A percentile compares a stretch with the other conserved stretches of the same genome.
phyloP scores from a whole-genome alignment of 495 filamentous ascomycete species.

The Aspergillus sparsus region DNA sequence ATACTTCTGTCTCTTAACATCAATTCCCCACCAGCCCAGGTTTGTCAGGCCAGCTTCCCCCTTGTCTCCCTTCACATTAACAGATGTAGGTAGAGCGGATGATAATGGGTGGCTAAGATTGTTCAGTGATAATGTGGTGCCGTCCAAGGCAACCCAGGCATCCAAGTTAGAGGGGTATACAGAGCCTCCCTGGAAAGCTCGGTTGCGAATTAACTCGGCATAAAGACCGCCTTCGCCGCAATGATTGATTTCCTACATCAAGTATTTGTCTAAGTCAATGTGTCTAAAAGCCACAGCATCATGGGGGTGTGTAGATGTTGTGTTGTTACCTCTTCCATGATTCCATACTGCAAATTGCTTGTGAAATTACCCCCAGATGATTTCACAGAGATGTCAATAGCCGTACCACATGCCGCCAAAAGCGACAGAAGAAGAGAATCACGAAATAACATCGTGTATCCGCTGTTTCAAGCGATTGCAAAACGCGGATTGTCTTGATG shows the following conservation, averaged over 20 bases:
- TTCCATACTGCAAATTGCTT: constrained; percentile 55
- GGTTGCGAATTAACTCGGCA: constrained; percentile 70
- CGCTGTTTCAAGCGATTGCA: background rate
- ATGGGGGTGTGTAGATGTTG: background rate
- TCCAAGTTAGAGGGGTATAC: constrained; percentile 49
- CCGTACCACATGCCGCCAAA: constrained; percentile 31
- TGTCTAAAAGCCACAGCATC: no score
- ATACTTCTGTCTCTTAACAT: constrained; percentile 55
- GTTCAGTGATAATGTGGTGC: constrained; percentile 53
- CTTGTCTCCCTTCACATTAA: constrained; percentile 52
- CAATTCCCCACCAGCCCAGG: constrained; percentile 64
- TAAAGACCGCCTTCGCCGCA: constrained; percentile 77
- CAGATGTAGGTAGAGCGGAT: constrained; percentile 58
- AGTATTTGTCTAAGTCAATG: background rate
- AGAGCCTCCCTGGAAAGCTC: constrained; percentile 63
- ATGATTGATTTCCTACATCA: constrained; percentile 65
- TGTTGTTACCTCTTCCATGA: constrained; percentile 56
- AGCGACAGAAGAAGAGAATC: constrained; percentile 32
- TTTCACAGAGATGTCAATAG: constrained; percentile 40
- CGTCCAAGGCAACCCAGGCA: constrained; percentile 55
- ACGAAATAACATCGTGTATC: constrained; percentile 23
- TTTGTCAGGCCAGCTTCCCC: constrained; percentile 57
- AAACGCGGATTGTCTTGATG: background rate
- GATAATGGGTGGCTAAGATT: constrained; percentile 58
- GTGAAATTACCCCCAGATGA: constrained; percentile 53